Evolutionary conservation across 192 early-diverging fungal species (phyloP), one percentile per base, ranked within the genome.

Genomic region (Coemansia sp.): DNA sequence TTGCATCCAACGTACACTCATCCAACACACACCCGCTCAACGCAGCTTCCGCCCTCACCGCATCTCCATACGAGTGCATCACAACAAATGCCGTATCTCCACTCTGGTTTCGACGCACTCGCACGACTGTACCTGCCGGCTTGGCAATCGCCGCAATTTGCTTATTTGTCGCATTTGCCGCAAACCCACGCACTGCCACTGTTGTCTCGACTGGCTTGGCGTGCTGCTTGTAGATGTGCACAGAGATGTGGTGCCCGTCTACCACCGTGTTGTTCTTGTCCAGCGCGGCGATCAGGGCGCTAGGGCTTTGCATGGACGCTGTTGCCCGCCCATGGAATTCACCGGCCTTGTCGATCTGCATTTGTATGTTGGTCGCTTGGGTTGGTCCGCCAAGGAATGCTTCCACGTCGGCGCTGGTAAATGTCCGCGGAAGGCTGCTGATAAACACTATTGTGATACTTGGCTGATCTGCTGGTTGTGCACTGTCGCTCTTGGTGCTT

Each of bases 241-340:
- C 52, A 1, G 71, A 69, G 51, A 78, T 49, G 42, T 60, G 61
- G 20, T 54, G 58, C 19, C 60, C 63, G 4, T 60, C 52, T 2
- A 71, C 28, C 26, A 62, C 65, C 12, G 58, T 46, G 19, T 70
- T 70, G 54, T 64, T 78, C 49, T 69, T 78, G 57, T 72, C 75
- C 60, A 78, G 37, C 14, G 75, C 70, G 2, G 70, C 49, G 5
- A 78, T 55, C 6, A 72, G 48, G 2, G 63, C 75, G 14, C 62
- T 63, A 1, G 37, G 31, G 6, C 70, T 60, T 22, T 14, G 12
- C 31, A 78, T 36, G 12, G 36, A 50, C 0, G 48, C 70, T 5
- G 49, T 68, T 46, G 75, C 75, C 55, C 72, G 75, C 20, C 75
- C 75, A 10, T 49, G 59, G 55, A 68, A 66, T 11, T 14, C 42